Evolutionary conservation across 352 stramenopile species (phyloP).

Genomic region (Phytophthora kernoviae): DNA sequence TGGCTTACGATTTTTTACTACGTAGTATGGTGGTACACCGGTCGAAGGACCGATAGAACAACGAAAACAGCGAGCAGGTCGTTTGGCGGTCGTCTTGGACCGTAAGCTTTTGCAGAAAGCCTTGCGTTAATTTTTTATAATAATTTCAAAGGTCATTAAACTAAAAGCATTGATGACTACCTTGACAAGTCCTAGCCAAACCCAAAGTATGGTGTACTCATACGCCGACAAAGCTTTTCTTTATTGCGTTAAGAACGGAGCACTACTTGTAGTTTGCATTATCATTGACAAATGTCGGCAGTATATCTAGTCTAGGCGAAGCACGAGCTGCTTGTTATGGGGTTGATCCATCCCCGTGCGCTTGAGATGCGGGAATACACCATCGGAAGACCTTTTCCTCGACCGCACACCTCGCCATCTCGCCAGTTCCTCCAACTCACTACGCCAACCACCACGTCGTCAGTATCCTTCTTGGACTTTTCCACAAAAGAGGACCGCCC

Average conservation of each 20-base stretch:
- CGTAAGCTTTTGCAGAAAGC: constrained; percentile 28
- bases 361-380: constrained; percentile 62
- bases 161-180: background rate
- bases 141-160: constrained; percentile 21
- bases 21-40: background rate
- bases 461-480: constrained; percentile 21
- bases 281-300: background rate
- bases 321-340: constrained; percentile 29
- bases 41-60: constrained; percentile 17
- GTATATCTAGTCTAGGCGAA: constrained; percentile 23
- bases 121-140: constrained; percentile 17
- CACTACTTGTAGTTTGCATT: constrained; percentile 7
- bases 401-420: constrained; percentile 53
- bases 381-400: constrained; percentile 46
- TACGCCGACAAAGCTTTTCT: no score
- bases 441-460: constrained; percentile 56
- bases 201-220: no score
- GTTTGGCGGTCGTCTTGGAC: constrained; percentile 16
- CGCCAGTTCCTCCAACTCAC: constrained; percentile 56
- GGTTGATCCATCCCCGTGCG: constrained; percentile 49
- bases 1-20: background rate
- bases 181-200: no score
- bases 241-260: no score
- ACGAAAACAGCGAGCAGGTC: constrained; percentile 9
- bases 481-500: constrained; percentile 53